A percentile compares a stretch with the other conserved stretches of the same genome.
phyloP scores from a whole-genome alignment of 2,329 filamentous ascomycete genomes.

The Penicillium sp. region DNA sequence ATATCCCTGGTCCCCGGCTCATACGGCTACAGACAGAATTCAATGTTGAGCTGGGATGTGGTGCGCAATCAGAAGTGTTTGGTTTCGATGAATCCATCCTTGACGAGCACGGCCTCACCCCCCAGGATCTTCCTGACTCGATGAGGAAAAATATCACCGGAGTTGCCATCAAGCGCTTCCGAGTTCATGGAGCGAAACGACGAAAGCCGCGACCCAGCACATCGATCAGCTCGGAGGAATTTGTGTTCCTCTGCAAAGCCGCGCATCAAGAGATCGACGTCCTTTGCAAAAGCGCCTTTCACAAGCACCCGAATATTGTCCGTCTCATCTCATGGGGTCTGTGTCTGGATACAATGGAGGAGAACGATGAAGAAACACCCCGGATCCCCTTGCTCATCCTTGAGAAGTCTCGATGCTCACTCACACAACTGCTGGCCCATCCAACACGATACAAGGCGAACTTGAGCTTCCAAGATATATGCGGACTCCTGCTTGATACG shows the following conservation, averaged over 20 bases:
- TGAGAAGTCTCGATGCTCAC: background rate
- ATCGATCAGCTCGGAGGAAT: background rate
- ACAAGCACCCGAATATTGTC: background rate
- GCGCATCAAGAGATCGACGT: background rate
- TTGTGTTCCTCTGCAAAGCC: background rate
- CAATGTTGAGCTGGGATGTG: background rate
- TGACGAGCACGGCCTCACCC: background rate
- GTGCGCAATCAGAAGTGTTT: background rate
- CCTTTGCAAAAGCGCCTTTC: background rate
- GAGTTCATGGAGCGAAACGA: background rate
- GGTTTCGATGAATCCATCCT: background rate
- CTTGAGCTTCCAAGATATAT: background rate
- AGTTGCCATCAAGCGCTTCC: background rate
- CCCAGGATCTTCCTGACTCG: background rate
- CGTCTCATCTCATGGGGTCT: background rate
- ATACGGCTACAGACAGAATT: background rate
- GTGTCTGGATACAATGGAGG: background rate
- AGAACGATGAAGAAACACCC: background rate
- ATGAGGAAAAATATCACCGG: background rate
- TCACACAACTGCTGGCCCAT: background rate
- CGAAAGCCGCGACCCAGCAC: background rate
- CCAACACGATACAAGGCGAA: background rate
- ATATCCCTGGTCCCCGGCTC: background rate
- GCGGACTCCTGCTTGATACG: background rate
- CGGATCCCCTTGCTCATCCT: background rate